Evolutionary conservation across 352 stramenopile genomes (phyloP), one percentile per base, ranked within the genome.

Genomic region (Phytophthora lateralis): DNA sequence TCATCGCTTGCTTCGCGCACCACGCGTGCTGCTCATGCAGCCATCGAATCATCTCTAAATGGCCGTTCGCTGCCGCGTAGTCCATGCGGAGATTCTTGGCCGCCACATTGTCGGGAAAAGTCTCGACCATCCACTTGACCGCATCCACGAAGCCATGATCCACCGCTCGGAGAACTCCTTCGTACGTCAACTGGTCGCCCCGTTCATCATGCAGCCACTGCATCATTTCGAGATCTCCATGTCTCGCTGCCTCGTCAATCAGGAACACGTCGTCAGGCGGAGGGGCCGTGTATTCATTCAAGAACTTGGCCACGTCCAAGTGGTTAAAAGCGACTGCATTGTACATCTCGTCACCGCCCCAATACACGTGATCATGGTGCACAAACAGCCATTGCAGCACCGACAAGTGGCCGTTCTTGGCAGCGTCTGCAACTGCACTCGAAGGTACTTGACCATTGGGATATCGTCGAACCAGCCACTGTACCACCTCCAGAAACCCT

Each of bases 301-400:
- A 38, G 44, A 64, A 59, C 37, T 68, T 63, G 21, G 60, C 53
- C 41, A 68, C 53, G 4, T 68, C 24, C 17, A 68, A 38, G 29
- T 48, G 65, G 48, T 73, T 69, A 30, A 66, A 53, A 0, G 49
- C 60, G 27, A 73, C 65, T 0, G 65, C 65, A 21, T 32, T 52
- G 42, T 63, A 67, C 65, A 73, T 73, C 44, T 73, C 65, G 27
- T 69, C 65, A 0, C 65, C 65, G 11, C 65, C 65, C 65, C 65
- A 73, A 30, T 69, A 73, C 27, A 73, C 65, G 38, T 69, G 24
- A 15, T 73, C 65, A 11, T 75, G 61, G 46, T 71, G 53, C n/a
- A 58, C 26, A 38, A 75, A 75, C 21, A 75, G 37, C 66, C 66
- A 75, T 24, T 55, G 39, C n/a, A 75, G 47, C 21, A 71, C 55